Conservation (phyloP, 2,329 filamentous ascomycete genomes). For the Stachybotrys chlorohalonatus region DNA sequence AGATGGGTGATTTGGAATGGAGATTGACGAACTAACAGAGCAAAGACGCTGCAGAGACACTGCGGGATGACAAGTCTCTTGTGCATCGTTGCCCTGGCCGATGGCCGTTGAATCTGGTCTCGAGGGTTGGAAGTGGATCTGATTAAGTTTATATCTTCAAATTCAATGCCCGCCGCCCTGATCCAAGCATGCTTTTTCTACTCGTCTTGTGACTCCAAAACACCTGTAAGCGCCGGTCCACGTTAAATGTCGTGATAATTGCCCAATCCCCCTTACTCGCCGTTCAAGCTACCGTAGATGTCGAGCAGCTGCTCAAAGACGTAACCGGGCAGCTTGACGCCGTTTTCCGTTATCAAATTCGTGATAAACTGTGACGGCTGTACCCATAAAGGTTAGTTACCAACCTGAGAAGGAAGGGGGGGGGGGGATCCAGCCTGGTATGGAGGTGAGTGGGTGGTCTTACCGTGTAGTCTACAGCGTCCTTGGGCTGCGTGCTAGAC, state of each 20-base stretch:
- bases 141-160: no score
- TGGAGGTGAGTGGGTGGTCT: conserved; percentile 9
- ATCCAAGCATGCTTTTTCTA: neutral
- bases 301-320: conserved; percentile 64
- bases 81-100: no score
- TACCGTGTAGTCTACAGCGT: conserved; percentile 64
- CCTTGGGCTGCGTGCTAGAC: conserved; percentile 33
- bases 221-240: neutral
- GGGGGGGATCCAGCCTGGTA: conserved; percentile 11
- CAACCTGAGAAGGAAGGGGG: neutral
- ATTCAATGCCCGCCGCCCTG: no score
- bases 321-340: conserved; percentile 60
- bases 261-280: conserved; percentile 1
- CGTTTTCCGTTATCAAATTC: conserved; percentile 67
- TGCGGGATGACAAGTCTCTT: no score
- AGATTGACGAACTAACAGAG: neutral
- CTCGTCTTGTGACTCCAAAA: neutral
- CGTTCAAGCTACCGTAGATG: conserved; percentile 40
- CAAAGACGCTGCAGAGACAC: no score
- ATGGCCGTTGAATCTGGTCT: no score
- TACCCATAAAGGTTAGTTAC: neutral
- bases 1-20: neutral
- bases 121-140: no score
- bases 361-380: conserved; percentile 60
- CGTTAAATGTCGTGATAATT: neutral